Evolutionary conservation across 2,329 filamentous ascomycete species (phyloP).

Genomic region (Setomelanomma holmii): DNA sequence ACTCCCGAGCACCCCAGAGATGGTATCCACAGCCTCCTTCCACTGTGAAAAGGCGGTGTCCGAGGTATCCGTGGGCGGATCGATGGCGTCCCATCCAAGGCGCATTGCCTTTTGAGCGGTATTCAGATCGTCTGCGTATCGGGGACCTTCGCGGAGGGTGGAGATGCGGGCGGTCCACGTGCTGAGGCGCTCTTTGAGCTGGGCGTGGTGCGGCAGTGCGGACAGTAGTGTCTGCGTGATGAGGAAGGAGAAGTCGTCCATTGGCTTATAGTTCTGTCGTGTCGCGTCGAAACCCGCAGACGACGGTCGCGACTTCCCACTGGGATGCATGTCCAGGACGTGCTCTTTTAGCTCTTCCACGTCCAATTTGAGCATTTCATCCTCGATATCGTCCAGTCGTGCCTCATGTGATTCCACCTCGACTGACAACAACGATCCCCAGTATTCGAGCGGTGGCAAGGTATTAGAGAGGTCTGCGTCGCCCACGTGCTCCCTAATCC

Average conservation of each 20-base stretch:
- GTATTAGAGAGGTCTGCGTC: constrained; percentile 27
- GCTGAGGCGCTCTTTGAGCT: constrained; percentile 74
- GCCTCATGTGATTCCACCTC: constrained; percentile 73
- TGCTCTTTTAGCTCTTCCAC: constrained; percentile 90
- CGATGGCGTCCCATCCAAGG: constrained; percentile 71
- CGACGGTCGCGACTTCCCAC: constrained; percentile 53
- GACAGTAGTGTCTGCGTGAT: constrained; percentile 92
- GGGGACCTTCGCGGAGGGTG: constrained; percentile 76
- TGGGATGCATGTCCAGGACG: constrained; percentile 79
- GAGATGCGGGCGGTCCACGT: constrained; percentile 79
- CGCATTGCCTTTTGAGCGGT: constrained; percentile 70
- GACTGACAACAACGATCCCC: constrained; percentile 72
- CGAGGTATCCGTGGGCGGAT: constrained; percentile 42
- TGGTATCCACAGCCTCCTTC: constrained; percentile 55
- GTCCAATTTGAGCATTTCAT: constrained; percentile 72
- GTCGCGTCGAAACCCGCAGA: constrained; percentile 47
- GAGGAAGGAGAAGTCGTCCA: constrained; percentile 90
- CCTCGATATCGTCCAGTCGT: constrained; percentile 75
- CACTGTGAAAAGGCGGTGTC: constrained; percentile 41
- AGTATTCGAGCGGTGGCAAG: constrained; percentile 57
- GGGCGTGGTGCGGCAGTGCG: constrained; percentile 80
- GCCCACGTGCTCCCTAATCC: constrained; percentile 40
- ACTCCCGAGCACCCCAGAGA: constrained; percentile 68
- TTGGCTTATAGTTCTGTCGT: constrained; percentile 64
- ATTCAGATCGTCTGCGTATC: constrained; percentile 68